These are phyloP conservation scores for Lodderomyces theae DNA, from an alignment of 1,139 yeast species.

Conservation along the genomic window DNA sequence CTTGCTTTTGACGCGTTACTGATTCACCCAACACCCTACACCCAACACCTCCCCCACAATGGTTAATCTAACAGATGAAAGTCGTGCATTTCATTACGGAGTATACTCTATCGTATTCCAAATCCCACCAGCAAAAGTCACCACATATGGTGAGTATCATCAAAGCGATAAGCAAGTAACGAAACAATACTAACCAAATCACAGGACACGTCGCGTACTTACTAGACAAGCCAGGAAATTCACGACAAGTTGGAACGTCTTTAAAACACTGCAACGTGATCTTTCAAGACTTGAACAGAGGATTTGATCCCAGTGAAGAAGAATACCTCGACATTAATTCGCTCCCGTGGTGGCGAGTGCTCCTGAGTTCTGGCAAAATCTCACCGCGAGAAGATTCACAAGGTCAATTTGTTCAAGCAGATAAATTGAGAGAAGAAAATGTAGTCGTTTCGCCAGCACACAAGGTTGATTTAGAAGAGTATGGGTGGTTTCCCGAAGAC, in stretches of 20 bases:
- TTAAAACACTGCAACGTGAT: slow-evolving; percentile 44
- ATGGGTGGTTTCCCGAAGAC: slow-evolving; percentile 72
- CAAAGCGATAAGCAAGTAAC: not conserved
- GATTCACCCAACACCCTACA: too few species aligned
- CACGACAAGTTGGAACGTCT: slow-evolving; percentile 74
- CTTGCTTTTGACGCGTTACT: too few species aligned
- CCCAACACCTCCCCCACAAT: too few species aligned
- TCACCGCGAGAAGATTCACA: slow-evolving; percentile 48
- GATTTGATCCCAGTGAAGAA: slow-evolving; percentile 16
- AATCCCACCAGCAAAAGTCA: slow-evolving; percentile 66
- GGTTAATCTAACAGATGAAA: slow-evolving; percentile 7
- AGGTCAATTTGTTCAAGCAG: slow-evolving; percentile 49
- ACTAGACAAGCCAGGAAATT: slow-evolving; percentile 58
- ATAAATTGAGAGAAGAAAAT: slow-evolving; percentile 47
- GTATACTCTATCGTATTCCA: slow-evolving; percentile 54
- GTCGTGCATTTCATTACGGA: slow-evolving; percentile 42
- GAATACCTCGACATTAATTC: slow-evolving; percentile 25
- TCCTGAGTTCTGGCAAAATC: slow-evolving; percentile 59
- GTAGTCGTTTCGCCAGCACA: slow-evolving; percentile 39
- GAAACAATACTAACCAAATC: not conserved
- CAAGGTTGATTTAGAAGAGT: slow-evolving; percentile 41
- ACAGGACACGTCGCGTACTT: slow-evolving; percentile 65
- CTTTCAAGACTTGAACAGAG: slow-evolving; percentile 22
- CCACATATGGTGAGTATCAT: slow-evolving; percentile 54
- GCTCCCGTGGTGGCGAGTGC: slow-evolving; percentile 83